phyloP scores from a whole-genome alignment of 352 stramenopile genomes.

The Aphanomyces euteiches region DNA sequence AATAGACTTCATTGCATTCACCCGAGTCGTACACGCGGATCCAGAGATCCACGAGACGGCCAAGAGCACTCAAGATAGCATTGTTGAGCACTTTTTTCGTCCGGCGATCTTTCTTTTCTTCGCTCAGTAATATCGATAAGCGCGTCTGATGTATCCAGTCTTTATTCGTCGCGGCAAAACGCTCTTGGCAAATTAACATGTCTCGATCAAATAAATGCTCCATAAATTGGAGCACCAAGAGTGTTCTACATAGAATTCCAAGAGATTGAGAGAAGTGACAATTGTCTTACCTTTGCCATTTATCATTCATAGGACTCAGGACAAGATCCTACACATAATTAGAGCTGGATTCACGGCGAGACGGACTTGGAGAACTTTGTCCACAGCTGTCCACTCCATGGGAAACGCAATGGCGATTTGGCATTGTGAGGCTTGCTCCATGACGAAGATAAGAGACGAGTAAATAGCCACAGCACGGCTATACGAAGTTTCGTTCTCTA shows the following conservation, averaged over 20 bases:
- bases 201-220: slow-evolving; percentile 78
- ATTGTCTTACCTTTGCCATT: slow-evolving; percentile 16
- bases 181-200: slow-evolving; percentile 48
- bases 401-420: slow-evolving; percentile 60
- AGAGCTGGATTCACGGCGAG: slow-evolving; percentile 37
- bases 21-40: slow-evolving; percentile 53
- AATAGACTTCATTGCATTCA: not conserved
- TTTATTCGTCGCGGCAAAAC: slow-evolving; percentile 41
- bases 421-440: slow-evolving; percentile 64
- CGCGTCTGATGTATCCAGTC: slow-evolving; percentile 68
- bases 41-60: slow-evolving; percentile 55
- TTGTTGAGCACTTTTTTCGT: slow-evolving; percentile 47
- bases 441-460: slow-evolving; percentile 74
- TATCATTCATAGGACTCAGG: slow-evolving; percentile 38
- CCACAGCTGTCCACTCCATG: slow-evolving; percentile 54
- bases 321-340: slow-evolving; percentile 42
- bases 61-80: slow-evolving; percentile 60
- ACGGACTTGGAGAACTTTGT: slow-evolving; percentile 11
- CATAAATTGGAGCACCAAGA: slow-evolving; percentile 78
- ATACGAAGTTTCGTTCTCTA: slow-evolving; percentile 70
- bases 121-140: slow-evolving; percentile 54
- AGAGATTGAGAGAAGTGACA: not conserved
- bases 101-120: not conserved
- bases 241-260: slow-evolving; percentile 7
- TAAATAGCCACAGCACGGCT: slow-evolving; percentile 70